phyloP scores from a whole-genome alignment of 208 protist species.

The Phytomonas sp. region DNA sequence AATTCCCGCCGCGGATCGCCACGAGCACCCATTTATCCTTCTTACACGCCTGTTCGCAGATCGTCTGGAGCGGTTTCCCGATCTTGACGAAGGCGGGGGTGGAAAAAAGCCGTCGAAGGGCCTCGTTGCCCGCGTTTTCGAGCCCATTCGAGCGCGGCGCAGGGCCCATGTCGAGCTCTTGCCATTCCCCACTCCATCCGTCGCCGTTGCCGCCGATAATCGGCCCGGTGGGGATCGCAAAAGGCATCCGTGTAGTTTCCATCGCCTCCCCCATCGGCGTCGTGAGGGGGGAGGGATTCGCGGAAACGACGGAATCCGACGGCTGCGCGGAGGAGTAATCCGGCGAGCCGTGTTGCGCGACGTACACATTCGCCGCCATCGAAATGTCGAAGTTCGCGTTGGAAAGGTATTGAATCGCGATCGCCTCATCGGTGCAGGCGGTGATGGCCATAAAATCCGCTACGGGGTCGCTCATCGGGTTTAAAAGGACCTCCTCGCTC shows the following conservation, averaged over 20 bases:
- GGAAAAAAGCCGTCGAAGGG: conserved; percentile 26
- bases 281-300: neutral
- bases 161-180: neutral
- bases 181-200: conserved; percentile 10
- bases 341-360: conserved; percentile 8
- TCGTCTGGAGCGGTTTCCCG: conserved; percentile 19
- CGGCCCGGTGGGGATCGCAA: neutral
- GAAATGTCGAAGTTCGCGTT: conserved; percentile 48
- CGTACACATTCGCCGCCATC: conserved; percentile 30
- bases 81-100: conserved; percentile 40
- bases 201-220: conserved; percentile 14
- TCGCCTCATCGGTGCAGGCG: conserved; percentile 35
- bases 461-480: conserved; percentile 25
- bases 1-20: conserved; percentile 35
- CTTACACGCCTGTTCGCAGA: conserved; percentile 31
- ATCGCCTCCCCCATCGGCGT: neutral
- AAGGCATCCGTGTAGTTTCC: neutral
- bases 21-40: conserved; percentile 61
- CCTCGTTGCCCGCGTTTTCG: conserved; percentile 12
- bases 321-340: neutral
- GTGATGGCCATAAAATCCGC: conserved; percentile 66
- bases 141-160: conserved; percentile 11
- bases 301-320: neutral
- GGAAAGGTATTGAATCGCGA: conserved; percentile 47
- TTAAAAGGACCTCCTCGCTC: too few relatives aligned